Evolutionary conservation across 2,329 filamentous ascomycete genomes (phyloP), one percentile per base, ranked within the genome.

Genomic region (Pestalotiopsis sp.): DNA sequence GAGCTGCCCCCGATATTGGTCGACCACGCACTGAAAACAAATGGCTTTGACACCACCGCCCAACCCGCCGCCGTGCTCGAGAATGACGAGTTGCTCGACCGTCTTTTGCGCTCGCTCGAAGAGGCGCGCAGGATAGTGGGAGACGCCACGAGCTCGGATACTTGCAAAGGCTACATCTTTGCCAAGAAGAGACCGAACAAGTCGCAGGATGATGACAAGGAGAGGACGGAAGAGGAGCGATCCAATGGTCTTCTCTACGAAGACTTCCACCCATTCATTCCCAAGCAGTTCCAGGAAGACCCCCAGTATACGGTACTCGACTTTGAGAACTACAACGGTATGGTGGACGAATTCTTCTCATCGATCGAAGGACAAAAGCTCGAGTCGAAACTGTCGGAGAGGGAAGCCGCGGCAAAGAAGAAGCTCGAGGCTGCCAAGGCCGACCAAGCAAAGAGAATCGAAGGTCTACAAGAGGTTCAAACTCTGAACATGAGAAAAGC

Each of bases 311-410:
- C 88, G 3, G 88, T 97, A 17, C 76, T 98, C 13, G 88, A 93
- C 66, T 94, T 94, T 71, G 87, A 93, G 6, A 92, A 90, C 10
- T 98, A 97, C 83, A 98, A 98, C 78, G 92, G 92, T 75, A 96
- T 94, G 0, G 94, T 97, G 0, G 96, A 99, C 76, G 93, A 97
- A 72, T 99, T 98, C 82, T 98, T 97, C 78, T 98, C 96, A 0
- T 98, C 95, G 0, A 88, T 98, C 30, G 96, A 99, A 80, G 94
- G 94, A 0, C 95, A 98, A 77, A 97, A 93, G 77, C 85, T 98
- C 1, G 92, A 97, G 78, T 97, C 93, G 1, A 88, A 90, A 65
- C 81, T 98, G 4, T 89, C 89, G 3, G 95, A 98, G 78, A 89
- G 91, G 62, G 94, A 99, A 78, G 89, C 91, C 22, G 85, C 87